Conservation (phyloP, 306 rosid genomes). For the Cicer yamashitae region DNA sequence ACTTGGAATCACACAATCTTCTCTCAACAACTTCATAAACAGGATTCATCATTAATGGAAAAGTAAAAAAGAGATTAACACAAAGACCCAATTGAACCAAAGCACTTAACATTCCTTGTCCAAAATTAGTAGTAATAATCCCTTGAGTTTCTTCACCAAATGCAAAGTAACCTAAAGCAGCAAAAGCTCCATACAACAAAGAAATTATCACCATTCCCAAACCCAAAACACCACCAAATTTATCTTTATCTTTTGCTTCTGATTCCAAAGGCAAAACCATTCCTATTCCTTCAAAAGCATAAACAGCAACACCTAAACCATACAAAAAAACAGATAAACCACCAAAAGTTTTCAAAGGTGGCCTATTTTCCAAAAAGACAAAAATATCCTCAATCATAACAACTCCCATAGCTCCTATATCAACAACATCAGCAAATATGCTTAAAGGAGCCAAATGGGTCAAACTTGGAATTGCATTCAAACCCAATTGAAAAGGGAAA, state of each 20-base stretch:
- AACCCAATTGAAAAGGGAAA: conserved; percentile 68
- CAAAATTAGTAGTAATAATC: conserved; percentile 70
- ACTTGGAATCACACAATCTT: conserved; percentile 50
- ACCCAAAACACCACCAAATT: conserved; percentile 65
- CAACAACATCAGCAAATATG: conserved; percentile 69
- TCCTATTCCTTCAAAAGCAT: conserved; percentile 75
- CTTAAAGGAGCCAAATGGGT: conserved; percentile 82
- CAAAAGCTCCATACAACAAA: conserved; percentile 63
- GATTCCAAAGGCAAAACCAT: conserved; percentile 71
- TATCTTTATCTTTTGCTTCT: conserved; percentile 60
- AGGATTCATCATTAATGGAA: conserved; percentile 80
- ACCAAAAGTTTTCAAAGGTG: conserved; percentile 61
- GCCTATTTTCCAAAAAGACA: conserved; percentile 53
- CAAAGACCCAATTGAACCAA: conserved; percentile 69
- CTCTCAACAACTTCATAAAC: conserved; percentile 76
- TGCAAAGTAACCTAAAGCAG: conserved; percentile 67
- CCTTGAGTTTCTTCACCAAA: conserved; percentile 70
- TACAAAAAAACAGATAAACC: conserved; percentile 58
- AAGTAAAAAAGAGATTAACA: conserved; percentile 61
- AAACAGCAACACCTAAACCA: conserved; percentile 74
- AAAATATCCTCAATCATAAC: conserved; percentile 66
- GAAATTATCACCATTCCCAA: conserved; percentile 58
- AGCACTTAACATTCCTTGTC: conserved; percentile 58
- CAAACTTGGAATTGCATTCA: conserved; percentile 67
- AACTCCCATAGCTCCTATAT: conserved; percentile 62